Conservation (phyloP, 73 alveolate species). For the Stentor coeruleus region DNA sequence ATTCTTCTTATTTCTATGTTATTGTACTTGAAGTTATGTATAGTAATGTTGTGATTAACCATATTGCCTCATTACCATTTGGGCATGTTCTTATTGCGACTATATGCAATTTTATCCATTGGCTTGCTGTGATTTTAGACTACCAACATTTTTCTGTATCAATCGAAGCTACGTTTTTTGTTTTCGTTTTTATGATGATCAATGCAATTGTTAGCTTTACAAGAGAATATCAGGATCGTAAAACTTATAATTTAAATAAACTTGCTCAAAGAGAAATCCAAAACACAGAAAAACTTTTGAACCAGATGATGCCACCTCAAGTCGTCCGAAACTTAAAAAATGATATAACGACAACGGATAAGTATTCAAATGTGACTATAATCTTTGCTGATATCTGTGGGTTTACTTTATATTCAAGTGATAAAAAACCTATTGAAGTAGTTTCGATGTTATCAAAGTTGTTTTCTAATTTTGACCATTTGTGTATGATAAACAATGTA, state of each 20-base stretch:
- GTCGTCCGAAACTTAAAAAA: conserved; percentile 53
- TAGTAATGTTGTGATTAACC: conserved; percentile 13
- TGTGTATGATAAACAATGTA: conserved; percentile 80
- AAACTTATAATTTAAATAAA: conserved; percentile 8
- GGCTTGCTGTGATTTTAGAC: conserved; percentile 14
- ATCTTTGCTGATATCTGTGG: conserved; percentile 90
- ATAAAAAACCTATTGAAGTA: conserved; percentile 89
- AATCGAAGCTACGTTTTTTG: conserved; percentile 26
- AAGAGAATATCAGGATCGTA: conserved; percentile 25
- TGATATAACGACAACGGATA: conserved; percentile 82
- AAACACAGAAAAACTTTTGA: conserved; percentile 24
- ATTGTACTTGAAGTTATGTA: conserved; percentile 24
- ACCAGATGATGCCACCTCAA: conserved; percentile 26
- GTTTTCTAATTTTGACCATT: conserved; percentile 90
- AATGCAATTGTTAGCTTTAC: conserved; percentile 17
- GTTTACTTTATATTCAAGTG: conserved; percentile 69
- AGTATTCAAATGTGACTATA: conserved; percentile 84
- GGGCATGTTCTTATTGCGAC: conserved; percentile 20
- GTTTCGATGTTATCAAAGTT: conserved; percentile 85
- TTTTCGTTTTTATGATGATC: not conserved
- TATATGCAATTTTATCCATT: not conserved
- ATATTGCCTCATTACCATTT: not conserved
- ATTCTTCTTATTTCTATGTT: not conserved
- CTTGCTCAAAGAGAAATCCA: conserved; percentile 30
- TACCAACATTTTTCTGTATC: not conserved